Evolutionary conservation across 1,139 yeast genomes (phyloP).

Genomic region (Pichia sp.): DNA sequence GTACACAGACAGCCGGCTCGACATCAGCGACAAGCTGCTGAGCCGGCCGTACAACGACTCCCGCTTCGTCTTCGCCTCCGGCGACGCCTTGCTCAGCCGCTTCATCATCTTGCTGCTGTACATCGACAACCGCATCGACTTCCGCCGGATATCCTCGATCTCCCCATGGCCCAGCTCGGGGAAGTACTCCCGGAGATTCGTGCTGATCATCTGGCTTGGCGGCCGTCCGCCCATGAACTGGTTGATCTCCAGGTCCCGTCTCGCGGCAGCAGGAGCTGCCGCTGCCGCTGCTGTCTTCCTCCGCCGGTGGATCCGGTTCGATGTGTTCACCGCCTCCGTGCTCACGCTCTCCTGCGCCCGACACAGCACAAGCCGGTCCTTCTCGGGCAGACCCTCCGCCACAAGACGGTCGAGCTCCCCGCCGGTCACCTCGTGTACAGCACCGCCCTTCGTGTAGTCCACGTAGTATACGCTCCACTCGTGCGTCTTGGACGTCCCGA

Average conservation of each 20-base stretch:
- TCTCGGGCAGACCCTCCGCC: constrained; percentile 57
- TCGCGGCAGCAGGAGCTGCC: not conserved
- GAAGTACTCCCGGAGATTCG: constrained; percentile 85
- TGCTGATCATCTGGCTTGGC: constrained; percentile 85
- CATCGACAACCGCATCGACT: constrained; percentile 53
- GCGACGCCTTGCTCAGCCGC: constrained; percentile 7
- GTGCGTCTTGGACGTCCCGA: constrained; percentile 36
- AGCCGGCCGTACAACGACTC: constrained; percentile 25
- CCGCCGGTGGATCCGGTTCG: constrained; percentile 36
- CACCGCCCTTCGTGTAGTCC: constrained; percentile 41
- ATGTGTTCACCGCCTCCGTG: constrained; percentile 60
- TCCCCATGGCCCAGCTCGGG: constrained; percentile 76
- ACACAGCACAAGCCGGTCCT: constrained; percentile 69
- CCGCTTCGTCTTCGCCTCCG: constrained; percentile 13
- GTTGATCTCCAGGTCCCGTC: constrained; percentile 31
- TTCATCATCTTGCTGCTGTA: constrained; percentile 25
- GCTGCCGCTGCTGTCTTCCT: not conserved
- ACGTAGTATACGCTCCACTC: constrained; percentile 48
- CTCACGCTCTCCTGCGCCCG: constrained; percentile 62
- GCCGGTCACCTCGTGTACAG: constrained; percentile 72
- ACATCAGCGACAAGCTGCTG: constrained; percentile 12
- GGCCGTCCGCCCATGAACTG: constrained; percentile 86
- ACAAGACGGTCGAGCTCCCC: constrained; percentile 36
- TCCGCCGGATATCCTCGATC: constrained; percentile 74
- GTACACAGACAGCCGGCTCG: constrained; percentile 27